Percentiles rank a stretch among this genome's conserved stretches.
Conservation (phyloP, 345 rosid genomes). For the Populus simonii region DNA sequence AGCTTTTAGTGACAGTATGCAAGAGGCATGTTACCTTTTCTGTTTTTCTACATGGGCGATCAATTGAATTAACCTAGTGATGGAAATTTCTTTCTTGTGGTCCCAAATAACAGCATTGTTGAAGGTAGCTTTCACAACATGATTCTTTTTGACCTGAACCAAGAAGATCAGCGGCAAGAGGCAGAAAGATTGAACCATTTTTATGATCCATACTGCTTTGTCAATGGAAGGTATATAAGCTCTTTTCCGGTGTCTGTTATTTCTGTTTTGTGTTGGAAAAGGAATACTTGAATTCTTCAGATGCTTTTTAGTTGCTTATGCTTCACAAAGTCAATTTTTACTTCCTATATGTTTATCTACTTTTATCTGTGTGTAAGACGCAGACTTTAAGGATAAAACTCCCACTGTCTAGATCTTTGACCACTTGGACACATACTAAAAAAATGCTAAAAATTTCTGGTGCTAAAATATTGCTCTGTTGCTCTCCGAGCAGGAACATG, state of each 20-base stretch:
- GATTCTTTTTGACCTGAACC: conserved; percentile 67
- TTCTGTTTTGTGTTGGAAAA: background rate
- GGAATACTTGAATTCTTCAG: background rate
- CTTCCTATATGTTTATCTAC: background rate
- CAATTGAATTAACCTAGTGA: conserved; percentile 1
- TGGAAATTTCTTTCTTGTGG: background rate
- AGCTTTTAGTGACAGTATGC: background rate
- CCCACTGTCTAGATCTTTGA: background rate
- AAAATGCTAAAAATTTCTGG: conserved; percentile 2
- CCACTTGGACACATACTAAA: background rate
- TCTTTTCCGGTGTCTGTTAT: background rate
- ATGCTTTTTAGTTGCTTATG: background rate
- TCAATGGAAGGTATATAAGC: conserved; percentile 61
- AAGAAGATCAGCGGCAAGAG: conserved; percentile 60
- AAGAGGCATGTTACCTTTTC: background rate
- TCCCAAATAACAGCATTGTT: conserved; percentile 51
- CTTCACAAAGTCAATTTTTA: background rate
- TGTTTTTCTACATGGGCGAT: background rate
- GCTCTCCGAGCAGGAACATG: conserved; percentile 68
- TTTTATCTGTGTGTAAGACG: background rate
- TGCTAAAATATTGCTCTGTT: conserved; percentile 9
- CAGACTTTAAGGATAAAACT: background rate
- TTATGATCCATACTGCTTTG: conserved; percentile 77
- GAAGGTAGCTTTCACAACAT: conserved; percentile 89
- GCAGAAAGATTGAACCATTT: conserved; percentile 71